Base-by-base conservation (phyloP, 176 grass and related monocot genomes). In the Urochloa ruziziensis region DNA sequence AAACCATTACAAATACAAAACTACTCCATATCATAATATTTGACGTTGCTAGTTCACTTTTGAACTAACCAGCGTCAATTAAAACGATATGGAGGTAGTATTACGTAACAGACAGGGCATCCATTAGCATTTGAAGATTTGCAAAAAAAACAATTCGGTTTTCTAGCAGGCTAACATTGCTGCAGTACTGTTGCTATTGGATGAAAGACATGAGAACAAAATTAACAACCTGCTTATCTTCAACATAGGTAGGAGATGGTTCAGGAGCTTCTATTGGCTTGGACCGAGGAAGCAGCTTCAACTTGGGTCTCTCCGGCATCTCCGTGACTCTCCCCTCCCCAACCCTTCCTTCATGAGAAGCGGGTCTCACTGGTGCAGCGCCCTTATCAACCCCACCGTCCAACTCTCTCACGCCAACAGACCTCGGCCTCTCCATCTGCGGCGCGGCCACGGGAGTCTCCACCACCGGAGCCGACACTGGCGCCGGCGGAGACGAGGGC, bases 281-380 rank as follows among this genome's bases (percentile, higher is more conserved):
- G 36, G 87, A 87, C 37, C 97, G 87, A 52, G 97, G 97, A 44
- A 99, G 88, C 44, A 99, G 88, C 65, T 90, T 99, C 78, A 94
- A 80, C 88, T 85, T 95, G 21, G 93, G 97, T 66, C 91, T 91
- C 59, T 92, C 93, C 7, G 77, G 68, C 30, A 75, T 73, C 33
- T 91, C 94, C 53, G 21, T 72, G 12, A 12, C 65, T 85, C 78
- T 87, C 28, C 34, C 74, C 59, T 84, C 92, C n/a, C 34, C 77
- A 81, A 90, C 77, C 58, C 82, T 84, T 17, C 93, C 93, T 80
- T 94, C 97, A 47, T 92, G 84, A 1, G 91, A 96, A 18, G 74
- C 82, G 17, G 93, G 93, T 43, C 91, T 92, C 64, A 87, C 48
- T 21, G 58, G 70, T 78, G 82, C 66, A 64, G 34, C 56, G 9